Conservation (phyloP, 345 rosid genomes). For the Melaleuca alternifolia region DNA sequence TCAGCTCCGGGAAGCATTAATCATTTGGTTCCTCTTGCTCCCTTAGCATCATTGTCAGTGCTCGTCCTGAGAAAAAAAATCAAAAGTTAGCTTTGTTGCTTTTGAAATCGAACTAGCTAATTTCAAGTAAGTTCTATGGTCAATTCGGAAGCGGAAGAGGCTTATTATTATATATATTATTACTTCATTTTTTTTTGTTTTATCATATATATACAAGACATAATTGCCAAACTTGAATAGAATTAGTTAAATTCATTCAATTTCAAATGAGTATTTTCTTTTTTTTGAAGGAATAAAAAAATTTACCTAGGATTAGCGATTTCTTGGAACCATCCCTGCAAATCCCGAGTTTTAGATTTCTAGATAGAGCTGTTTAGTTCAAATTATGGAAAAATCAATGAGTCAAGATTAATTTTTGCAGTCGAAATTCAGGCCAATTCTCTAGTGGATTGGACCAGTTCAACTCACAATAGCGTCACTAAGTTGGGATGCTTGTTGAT, state of each 20-base stretch:
- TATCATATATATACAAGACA: not conserved
- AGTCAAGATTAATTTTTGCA: not conserved
- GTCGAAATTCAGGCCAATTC: accelerated
- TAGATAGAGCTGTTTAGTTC: accelerated
- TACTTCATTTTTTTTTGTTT: not conserved
- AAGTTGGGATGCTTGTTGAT: not conserved
- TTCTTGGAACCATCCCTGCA: not conserved
- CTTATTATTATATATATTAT: not conserved
- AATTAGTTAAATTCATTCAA: no score
- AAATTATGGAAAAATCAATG: accelerated
- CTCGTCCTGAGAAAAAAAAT: not conserved
- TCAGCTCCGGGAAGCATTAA: not conserved
- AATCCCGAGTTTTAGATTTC: not conserved
- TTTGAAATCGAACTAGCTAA: not conserved
- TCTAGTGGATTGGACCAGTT: not conserved
- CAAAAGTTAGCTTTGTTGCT: no score
- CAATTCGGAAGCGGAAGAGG: accelerated
- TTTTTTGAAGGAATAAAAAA: not conserved
- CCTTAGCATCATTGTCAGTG: not conserved
- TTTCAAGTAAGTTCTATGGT: not conserved
- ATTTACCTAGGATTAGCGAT: not conserved
- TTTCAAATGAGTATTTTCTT: not conserved
- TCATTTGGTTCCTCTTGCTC: not conserved
- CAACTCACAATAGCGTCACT: no score
- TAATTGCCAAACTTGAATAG: not conserved